Percentiles rank a stretch among this genome's conserved stretches.
Evolutionary conservation across 2,329 filamentous ascomycete genomes (phyloP).

Genomic region (Tolypocladium pustulatum): DNA sequence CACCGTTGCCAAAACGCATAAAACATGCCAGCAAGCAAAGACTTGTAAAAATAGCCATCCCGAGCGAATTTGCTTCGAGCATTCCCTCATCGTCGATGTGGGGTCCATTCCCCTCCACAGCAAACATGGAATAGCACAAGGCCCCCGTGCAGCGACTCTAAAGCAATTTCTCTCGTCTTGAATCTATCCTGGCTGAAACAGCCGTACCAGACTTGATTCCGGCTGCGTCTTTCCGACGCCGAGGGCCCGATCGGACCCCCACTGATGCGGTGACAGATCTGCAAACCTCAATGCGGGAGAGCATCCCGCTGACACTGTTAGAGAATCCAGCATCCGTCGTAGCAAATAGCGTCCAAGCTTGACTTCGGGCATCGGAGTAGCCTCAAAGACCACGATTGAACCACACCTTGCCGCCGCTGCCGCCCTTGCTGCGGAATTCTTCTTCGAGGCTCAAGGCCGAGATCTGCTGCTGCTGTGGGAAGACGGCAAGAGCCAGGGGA

Average conservation of each 20-base stretch:
- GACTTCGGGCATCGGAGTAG: not conserved
- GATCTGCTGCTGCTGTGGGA: slow-evolving; percentile 83
- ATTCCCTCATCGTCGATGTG: not conserved
- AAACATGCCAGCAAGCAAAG: not conserved
- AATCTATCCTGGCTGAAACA: not conserved
- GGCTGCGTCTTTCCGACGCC: not conserved
- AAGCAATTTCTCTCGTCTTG: not conserved
- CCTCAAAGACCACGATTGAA: slow-evolving; percentile 86
- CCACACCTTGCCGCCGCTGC: slow-evolving; percentile 73
- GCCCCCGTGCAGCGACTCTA: not conserved
- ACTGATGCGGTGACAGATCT: not conserved
- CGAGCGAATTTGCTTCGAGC: not conserved
- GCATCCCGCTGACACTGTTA: not conserved
- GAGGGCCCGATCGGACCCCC: not conserved
- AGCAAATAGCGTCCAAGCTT: not conserved
- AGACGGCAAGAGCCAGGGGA: slow-evolving; percentile 80
- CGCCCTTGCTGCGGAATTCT: slow-evolving; percentile 76
- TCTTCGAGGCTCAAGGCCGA: slow-evolving; percentile 66
- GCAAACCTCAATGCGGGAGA: not conserved
- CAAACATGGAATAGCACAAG: not conserved
- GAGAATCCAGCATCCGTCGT: not conserved
- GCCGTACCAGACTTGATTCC: not conserved
- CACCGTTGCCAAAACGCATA: not conserved
- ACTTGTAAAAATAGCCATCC: not conserved
- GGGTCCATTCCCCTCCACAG: not conserved